Evolutionary conservation across 208 protist genomes (phyloP).

Genomic region (Trypanosoma scelopori): DNA sequence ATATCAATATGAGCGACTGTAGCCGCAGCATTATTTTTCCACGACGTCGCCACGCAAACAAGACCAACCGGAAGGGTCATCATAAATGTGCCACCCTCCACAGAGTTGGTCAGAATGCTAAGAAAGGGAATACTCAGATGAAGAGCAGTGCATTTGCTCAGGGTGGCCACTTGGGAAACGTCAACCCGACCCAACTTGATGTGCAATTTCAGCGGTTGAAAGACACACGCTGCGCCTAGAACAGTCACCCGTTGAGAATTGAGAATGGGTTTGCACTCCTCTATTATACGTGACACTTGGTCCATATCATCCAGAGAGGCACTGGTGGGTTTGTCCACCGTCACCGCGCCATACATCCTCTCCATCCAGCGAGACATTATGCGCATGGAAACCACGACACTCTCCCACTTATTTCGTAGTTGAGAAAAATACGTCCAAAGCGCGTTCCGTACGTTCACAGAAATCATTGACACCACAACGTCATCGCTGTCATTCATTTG

Average conservation of each 20-base stretch:
- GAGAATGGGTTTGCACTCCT: background rate
- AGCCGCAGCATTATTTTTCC: background rate
- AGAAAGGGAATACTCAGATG: constrained; percentile 2
- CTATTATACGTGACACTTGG: background rate
- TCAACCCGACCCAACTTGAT: constrained; percentile 4
- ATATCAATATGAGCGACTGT: background rate
- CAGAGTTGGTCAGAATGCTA: constrained; percentile 9
- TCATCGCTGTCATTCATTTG: constrained; percentile 22
- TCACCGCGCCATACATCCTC: background rate
- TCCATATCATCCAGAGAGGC: background rate
- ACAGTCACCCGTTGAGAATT: constrained; percentile 8
- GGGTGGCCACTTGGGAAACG: background rate
- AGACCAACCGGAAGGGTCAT: background rate
- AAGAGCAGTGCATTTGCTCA: background rate
- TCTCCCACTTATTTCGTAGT: background rate
- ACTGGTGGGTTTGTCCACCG: background rate
- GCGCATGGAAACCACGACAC: background rate
- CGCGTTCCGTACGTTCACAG: constrained; percentile 7
- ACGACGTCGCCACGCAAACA: background rate
- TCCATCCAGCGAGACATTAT: background rate
- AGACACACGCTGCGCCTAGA: background rate
- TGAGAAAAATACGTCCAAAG: constrained; percentile 23
- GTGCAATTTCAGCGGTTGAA: constrained; percentile 12
- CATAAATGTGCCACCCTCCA: constrained; percentile 7
- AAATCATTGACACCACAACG: constrained; percentile 16